A percentile compares a stretch with the other conserved stretches of the same genome.
These are phyloP conservation scores for Alternaria sp. DNA, from an alignment of 2,329 filamentous ascomycete species.

Conservation along the genomic window DNA sequence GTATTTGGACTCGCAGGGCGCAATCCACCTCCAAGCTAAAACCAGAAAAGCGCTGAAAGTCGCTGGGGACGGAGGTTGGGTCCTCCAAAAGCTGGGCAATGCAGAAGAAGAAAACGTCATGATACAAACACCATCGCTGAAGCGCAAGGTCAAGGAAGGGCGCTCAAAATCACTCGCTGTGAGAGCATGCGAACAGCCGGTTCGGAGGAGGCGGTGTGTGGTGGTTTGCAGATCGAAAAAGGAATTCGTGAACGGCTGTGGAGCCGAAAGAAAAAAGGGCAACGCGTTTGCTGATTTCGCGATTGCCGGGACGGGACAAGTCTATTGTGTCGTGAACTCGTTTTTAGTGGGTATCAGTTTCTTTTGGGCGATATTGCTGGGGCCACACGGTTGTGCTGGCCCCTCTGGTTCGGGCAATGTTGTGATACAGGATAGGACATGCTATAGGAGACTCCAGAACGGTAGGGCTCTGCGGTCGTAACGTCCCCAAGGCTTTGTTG, in stretches of 20 bases:
- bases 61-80: constrained; percentile 7
- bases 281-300: constrained; percentile 9
- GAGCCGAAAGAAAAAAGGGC: constrained; percentile 18
- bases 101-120: not conserved
- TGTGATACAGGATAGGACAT: constrained; percentile 28
- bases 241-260: constrained; percentile 35
- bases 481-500: constrained; percentile 34
- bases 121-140: constrained; percentile 12
- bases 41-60: not conserved
- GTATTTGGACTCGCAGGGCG: constrained; percentile 4
- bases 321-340: constrained; percentile 48
- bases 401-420: constrained; percentile 19
- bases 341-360: constrained; percentile 47
- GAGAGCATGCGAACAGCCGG: constrained; percentile 3
- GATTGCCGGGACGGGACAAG: constrained; percentile 19
- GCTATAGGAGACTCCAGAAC: constrained; percentile 23
- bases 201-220: not conserved
- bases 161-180: constrained; percentile 1
- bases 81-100: not conserved
- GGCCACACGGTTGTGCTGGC: constrained; percentile 10
- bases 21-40: constrained; percentile 8
- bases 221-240: constrained; percentile 14
- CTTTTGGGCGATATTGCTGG: constrained; percentile 32
- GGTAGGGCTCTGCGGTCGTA: constrained; percentile 35
- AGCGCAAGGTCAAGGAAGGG: constrained; percentile 1